Evolutionary conservation across 257 asterid genomes (phyloP).

Genomic region (Knoxia roxburghii): DNA sequence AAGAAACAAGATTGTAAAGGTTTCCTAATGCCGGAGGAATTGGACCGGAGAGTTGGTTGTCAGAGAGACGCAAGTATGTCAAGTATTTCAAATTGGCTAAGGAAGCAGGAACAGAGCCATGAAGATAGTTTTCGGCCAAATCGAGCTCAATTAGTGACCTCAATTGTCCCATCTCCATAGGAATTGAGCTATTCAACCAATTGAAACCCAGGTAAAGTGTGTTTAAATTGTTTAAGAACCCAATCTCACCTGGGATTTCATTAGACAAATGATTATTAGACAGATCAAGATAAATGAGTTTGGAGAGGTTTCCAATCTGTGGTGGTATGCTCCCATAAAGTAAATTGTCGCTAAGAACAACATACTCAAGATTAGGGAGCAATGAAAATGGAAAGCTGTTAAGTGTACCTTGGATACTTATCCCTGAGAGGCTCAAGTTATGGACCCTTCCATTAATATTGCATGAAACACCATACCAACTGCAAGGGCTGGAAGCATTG

Average conservation of each 20-base stretch:
- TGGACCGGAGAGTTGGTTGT: constrained; percentile 1
- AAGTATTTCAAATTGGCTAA: constrained; percentile 8
- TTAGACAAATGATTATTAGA: background rate
- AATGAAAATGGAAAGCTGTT: constrained; percentile 21
- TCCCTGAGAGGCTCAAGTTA: too few relatives aligned
- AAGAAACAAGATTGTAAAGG: background rate
- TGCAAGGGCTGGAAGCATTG: constrained; percentile 10
- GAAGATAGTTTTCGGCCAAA: background rate
- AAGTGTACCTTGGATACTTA: too few relatives aligned
- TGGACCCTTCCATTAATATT: too few relatives aligned
- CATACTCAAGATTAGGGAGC: constrained; percentile 22
- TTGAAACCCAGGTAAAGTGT: background rate
- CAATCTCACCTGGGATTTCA: constrained; percentile 8
- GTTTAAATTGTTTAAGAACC: background rate
- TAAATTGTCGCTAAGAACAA: constrained; percentile 14
- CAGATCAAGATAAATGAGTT: constrained; percentile 13
- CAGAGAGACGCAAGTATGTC: background rate
- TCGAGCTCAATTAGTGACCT: background rate
- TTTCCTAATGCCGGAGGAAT: background rate
- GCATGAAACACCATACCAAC: constrained; percentile 23
- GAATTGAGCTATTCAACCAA: constrained; percentile 19
- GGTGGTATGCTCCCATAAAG: constrained; percentile 18
- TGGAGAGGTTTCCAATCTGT: constrained; percentile 21
- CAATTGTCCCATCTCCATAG: constrained; percentile 16
- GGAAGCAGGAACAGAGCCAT: constrained; percentile 8